Conservation (phyloP, 345 rosid species). For the Erodium maritimum region DNA sequence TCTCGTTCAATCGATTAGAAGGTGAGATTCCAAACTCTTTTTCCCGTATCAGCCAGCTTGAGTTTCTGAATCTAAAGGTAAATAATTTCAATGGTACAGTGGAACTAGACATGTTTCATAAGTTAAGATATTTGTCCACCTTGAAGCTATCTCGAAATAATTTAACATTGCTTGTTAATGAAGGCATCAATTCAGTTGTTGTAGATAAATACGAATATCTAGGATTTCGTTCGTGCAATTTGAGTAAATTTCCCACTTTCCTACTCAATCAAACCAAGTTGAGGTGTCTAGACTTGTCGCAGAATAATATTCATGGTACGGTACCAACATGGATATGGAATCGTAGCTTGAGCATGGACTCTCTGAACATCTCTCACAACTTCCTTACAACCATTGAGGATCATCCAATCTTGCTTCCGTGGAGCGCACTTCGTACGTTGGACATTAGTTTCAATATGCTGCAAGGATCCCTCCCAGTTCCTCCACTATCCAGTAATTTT, state of each 20-base stretch:
- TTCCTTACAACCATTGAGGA: too few species aligned
- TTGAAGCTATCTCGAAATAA: conserved; percentile 6
- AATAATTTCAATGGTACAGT: conserved; percentile 14
- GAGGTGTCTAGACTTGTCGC: conserved; percentile 6
- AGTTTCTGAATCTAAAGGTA: background rate
- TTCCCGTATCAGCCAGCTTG: conserved; percentile 5
- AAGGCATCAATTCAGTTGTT: background rate
- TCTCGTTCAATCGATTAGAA: conserved; percentile 1
- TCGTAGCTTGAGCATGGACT: conserved; percentile 3
- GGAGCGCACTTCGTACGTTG: background rate
- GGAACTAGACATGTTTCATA: conserved; percentile 4
- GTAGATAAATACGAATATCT: background rate
- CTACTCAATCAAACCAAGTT: conserved; percentile 1
- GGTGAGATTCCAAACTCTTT: conserved; percentile 17
- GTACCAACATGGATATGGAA: too few species aligned
- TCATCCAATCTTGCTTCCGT: background rate
- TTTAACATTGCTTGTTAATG: too few species aligned
- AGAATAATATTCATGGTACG: too few species aligned
- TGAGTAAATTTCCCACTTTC: conserved; percentile 17
- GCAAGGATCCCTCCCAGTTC: conserved; percentile 8
- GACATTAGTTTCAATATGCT: conserved; percentile 4
- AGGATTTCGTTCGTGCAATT: conserved; percentile 14
- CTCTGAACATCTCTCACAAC: too few species aligned
- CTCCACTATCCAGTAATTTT: rapidly evolving
- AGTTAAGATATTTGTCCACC: background rate